A percentile compares a stretch with the other conserved stretches of the same genome.
phyloP scores from a whole-genome alignment of 2,329 filamentous ascomycete genomes.

The Xylariaceae sp. region DNA sequence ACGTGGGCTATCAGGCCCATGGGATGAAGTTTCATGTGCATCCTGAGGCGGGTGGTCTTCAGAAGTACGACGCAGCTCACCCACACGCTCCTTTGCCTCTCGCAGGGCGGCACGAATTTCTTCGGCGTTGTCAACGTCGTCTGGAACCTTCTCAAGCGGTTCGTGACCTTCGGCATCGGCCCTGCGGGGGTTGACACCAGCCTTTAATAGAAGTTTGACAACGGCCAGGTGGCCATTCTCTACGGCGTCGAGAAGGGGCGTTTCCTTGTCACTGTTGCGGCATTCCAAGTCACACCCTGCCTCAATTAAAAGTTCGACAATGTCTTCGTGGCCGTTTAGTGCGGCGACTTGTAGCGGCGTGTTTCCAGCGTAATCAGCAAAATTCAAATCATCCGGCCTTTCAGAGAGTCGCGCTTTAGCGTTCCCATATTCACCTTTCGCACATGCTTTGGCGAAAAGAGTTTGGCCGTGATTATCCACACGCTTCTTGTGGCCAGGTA shows the following conservation, averaged over 20 bases:
- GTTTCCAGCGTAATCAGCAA: conserved; percentile 92
- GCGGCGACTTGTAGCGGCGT: conserved; percentile 92
- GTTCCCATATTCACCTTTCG: conserved; percentile 74
- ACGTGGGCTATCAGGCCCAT: conserved; percentile 56
- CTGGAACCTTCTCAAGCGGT: conserved; percentile 76
- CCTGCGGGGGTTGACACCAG: conserved; percentile 87
- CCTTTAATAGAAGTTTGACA: conserved; percentile 75
- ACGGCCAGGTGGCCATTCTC: conserved; percentile 92
- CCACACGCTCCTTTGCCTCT: conserved; percentile 53
- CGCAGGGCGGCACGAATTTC: conserved; percentile 70
- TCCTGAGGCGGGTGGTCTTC: conserved; percentile 54
- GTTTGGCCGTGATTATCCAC: conserved; percentile 92
- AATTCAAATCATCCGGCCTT: conserved; percentile 81
- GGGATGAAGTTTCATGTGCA: conserved; percentile 45
- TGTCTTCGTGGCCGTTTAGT: conserved; percentile 78
- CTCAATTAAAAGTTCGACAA: conserved; percentile 81
- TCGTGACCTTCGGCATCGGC: conserved; percentile 91
- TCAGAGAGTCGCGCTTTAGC: conserved; percentile 73
- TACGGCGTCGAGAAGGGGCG: conserved; percentile 90
- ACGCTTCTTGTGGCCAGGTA: conserved; percentile 74
- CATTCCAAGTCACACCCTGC: conserved; percentile 82
- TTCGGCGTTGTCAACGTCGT: conserved; percentile 71
- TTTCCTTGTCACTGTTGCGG: conserved; percentile 78
- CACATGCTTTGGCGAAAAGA: conserved; percentile 82
- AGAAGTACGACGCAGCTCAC: conserved; percentile 51